Evolutionary conservation across 2,329 filamentous ascomycete genomes (phyloP), one percentile per base, ranked within the genome.

Genomic region (Monilinia laxa): DNA sequence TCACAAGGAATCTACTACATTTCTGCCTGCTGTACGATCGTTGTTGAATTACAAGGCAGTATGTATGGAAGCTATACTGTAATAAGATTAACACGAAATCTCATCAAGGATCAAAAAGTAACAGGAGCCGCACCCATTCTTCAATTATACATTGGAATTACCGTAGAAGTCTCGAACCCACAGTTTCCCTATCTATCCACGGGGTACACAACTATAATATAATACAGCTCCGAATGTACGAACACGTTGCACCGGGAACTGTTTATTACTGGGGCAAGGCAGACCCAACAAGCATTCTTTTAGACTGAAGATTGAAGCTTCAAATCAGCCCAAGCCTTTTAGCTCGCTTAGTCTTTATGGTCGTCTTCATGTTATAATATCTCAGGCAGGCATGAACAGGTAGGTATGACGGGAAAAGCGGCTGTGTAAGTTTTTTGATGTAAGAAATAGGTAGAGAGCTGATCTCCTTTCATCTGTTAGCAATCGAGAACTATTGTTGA

Each of bases 181-280:
- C 31, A 35, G 31, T 35, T 35, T 35, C 31, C 31, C 31, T 35
- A 35, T 35, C 5, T 35, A 35, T 35, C 31, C 7, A 35, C 31
- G 31, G 31, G 31, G 31, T 35, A 35, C 31, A 35, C 31, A 25
- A 12, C 18, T 49, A 35, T 16, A 23, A 9, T 35, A 35, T 1
- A 35, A 18, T 25, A 40, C 28, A 53, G 47, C 45, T 40, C 35
- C n/a, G 23, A 28, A 38, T 28, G 35, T 35, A 49, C 42, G 47
- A 59, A n/a, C 42, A 47, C 45, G 31, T 35, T 35, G 3, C 31
- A 35, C 45, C 7, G 18, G 18, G 20, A 47, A 47, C 57, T 18
- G n/a, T 62, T 60, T 53, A 62, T 35, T 5, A 35, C 47, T 62
- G 47, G 59, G 38, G 35, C 60, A 64, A 54, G 60, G 60, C 60